Evolutionary conservation across 2,329 filamentous ascomycete genomes (phyloP), one percentile per base, ranked within the genome.

Genomic region (Trichoderma sp.): DNA sequence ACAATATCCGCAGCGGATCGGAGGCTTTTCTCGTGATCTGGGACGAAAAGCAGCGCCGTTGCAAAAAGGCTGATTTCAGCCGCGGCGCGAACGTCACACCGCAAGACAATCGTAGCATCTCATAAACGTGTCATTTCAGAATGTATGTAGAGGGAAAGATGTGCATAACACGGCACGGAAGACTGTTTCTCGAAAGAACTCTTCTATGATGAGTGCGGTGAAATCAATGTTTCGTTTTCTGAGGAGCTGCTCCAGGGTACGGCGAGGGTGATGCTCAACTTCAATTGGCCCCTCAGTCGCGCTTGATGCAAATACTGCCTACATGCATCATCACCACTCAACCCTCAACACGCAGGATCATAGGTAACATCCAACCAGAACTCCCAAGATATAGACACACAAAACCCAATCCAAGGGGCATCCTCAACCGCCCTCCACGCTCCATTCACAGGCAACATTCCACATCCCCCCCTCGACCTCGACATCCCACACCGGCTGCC

Each of bases 1-100:
- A 99, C 4, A 99, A 84, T 62, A 99, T 92, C 41, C 88, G 85
- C 39, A 99, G 81, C 3, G 92, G 90, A 5, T 87, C 82, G 0
- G 82, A 79, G 17, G 67, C 19, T 45, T 52, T 68, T 24, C 48
- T 39, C 30, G 66, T 52, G 10, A 61, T 43, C 14, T 54, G 65
- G 15, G 70, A 69, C 12, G 73, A 72, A 19, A 70, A 66, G 54
- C 62, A 65, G 66, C 63, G 71, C 21, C 52, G 63, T 62, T 67
- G 62, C 61, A 58, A 44, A 24, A 62, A 15, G 24, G 65, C 19
- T 34, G 26, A 48, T 26, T 59, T 48, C 41, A 47, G 63, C 57
- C 65, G 62, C n/a, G 71, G 44, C 14, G 67, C 51, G 12, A 61
- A 51, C 14, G 60, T 64, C 0, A 63, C 56, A 19, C 44, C 68